These are phyloP conservation scores for Monosporascus sp. DNA, from an alignment of 2,329 filamentous ascomycete genomes.

Conservation along the genomic window DNA sequence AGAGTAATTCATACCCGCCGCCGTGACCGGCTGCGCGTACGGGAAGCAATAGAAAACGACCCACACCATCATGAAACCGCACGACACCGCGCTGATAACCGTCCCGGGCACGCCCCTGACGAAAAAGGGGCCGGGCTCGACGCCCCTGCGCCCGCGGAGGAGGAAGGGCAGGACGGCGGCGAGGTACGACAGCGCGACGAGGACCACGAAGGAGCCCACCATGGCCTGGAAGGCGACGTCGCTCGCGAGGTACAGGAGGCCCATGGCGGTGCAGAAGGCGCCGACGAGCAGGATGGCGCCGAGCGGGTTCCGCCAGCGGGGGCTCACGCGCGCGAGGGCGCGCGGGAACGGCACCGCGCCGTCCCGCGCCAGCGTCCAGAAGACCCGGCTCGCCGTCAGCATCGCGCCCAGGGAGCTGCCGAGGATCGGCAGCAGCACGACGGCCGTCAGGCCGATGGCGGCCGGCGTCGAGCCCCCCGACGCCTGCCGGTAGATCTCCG, in stretches of 20 bases:
- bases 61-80: constrained; percentile 55
- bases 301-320: constrained; percentile 30
- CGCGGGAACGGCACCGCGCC: constrained; percentile 30
- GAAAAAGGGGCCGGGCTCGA: constrained; percentile 54
- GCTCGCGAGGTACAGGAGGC: constrained; percentile 61
- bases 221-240: constrained; percentile 63
- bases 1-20: constrained; percentile 49
- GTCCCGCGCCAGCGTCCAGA: constrained; percentile 37
- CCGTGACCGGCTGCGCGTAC: constrained; percentile 37
- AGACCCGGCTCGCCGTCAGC: constrained; percentile 34
- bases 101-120: constrained; percentile 46
- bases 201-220: constrained; percentile 40
- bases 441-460: constrained; percentile 43
- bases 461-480: constrained; percentile 43
- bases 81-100: constrained; percentile 44
- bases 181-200: constrained; percentile 44
- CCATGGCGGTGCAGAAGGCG: constrained; percentile 42
- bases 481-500: constrained; percentile 60
- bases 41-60: constrained; percentile 62
- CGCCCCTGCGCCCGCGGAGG: constrained; percentile 35
- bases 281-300: constrained; percentile 27
- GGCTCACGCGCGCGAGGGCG: constrained; percentile 17
- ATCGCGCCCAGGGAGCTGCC: constrained; percentile 31
- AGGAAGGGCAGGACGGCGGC: constrained; percentile 58
- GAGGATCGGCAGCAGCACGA: constrained; percentile 32